Base-by-base conservation (phyloP, 2,329 filamentous ascomycete genomes). In the Pseudogymnoascus sp. region DNA sequence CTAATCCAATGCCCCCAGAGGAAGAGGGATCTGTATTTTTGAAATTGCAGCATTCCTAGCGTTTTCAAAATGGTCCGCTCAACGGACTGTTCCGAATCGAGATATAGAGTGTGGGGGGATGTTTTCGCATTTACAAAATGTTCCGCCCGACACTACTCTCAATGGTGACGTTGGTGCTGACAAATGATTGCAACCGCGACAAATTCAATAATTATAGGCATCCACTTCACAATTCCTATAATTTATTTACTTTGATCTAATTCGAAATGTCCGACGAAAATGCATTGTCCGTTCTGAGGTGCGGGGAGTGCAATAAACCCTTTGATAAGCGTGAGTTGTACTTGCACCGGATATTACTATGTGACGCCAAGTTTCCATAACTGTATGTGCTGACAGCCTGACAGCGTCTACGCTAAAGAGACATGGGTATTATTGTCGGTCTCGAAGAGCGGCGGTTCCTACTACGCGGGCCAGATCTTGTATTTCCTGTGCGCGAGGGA, bases 401-500 rank as follows among this genome's bases (percentile, higher is more conserved):
- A 18, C 63, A 78, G 77, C 72, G 53, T 73, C 77, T 7, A 76
- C 77, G 8, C 65, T 78, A 64, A 78, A 77, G 67, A 75, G 77
- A 69, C 77, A 79, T 71, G 74, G 74, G 50, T 79, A 78, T 65
- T 78, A 79, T 44, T 79, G 77, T 66, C 76, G 77, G 18, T 76
- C 76, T 68, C 70, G 75, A 65, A 73, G 67, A 66, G 62, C 31
- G 59, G 67, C 34, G 59, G 68, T 69, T 44, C 65, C 16, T 50
- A 65, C 65, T 18, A 63, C 59, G 56, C 70, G 73, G 11, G 37
- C 70, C 65, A 70, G 75, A 37, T 77, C 77, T 56, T 78, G 77
- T 67, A 62, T 73, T 16, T 67, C 70, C 37, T 78, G 77, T 67
- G 74, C 71, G 3, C 73, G 64, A 68, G 66, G 64, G 2, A 78